These are phyloP conservation scores for Cardamine chenopodiifolia DNA, from an alignment of 345 rosid genomes.

Conservation along the genomic window DNA sequence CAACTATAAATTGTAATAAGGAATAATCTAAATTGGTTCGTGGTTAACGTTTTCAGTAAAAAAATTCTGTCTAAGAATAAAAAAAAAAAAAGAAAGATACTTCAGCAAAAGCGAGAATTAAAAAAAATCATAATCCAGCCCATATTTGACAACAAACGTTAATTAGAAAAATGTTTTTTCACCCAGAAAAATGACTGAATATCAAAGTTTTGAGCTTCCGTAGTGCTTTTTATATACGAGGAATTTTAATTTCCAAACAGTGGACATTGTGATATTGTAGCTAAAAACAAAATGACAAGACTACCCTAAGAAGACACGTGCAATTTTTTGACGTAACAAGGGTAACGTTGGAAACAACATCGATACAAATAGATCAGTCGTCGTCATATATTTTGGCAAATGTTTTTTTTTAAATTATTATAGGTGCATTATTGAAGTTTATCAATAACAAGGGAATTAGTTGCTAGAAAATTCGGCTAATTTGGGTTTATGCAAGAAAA, in stretches of 20 bases:
- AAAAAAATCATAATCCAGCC: neutral
- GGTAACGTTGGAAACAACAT: slow-evolving; percentile 33
- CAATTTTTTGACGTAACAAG: slow-evolving; percentile 13
- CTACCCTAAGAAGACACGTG: slow-evolving; percentile 16
- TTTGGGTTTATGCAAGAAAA: neutral
- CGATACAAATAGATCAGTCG: slow-evolving; percentile 7
- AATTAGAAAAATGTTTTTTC: neutral
- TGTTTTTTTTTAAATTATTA: neutral
- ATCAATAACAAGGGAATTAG: neutral
- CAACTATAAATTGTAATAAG: neutral
- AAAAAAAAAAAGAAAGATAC: neutral
- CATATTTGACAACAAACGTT: neutral
- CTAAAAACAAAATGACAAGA: slow-evolving; percentile 6
- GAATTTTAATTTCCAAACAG: neutral
- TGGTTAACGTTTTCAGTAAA: neutral
- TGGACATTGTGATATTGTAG: neutral
- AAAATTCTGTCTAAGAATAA: neutral
- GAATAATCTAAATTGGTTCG: neutral
- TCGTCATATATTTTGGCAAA: neutral
- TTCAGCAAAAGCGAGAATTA: neutral
- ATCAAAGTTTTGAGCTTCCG: neutral
- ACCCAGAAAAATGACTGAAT: neutral
- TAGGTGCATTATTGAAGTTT: slow-evolving; percentile 14
- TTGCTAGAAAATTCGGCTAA: slow-evolving; percentile 7
- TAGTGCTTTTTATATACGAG: neutral